These are phyloP conservation scores for Trypanosoma melophagium DNA, from an alignment of 208 protist species.

Conservation along the genomic window DNA sequence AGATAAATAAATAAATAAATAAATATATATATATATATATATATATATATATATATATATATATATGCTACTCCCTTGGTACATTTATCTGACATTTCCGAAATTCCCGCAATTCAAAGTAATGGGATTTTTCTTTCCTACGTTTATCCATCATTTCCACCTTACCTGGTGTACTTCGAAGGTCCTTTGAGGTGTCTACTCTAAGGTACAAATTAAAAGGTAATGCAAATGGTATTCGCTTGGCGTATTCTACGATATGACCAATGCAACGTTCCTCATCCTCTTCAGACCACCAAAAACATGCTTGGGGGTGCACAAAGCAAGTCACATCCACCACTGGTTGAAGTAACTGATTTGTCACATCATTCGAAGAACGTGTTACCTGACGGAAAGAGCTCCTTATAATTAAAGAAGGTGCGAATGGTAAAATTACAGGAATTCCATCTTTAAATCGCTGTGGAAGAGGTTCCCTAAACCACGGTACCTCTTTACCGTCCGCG, in stretches of 20 bases:
- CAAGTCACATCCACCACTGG: slow-evolving; percentile 80
- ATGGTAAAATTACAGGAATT: slow-evolving; percentile 65
- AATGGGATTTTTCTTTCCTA: slow-evolving; percentile 40
- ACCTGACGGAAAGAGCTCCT: slow-evolving; percentile 56
- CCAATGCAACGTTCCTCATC: slow-evolving; percentile 67
- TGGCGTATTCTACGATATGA: slow-evolving; percentile 84
- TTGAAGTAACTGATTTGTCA: slow-evolving; percentile 68
- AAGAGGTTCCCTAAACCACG: slow-evolving; percentile 80
- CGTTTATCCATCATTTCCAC: slow-evolving; percentile 37
- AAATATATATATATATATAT: too few relatives aligned
- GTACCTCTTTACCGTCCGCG: slow-evolving; percentile 43
- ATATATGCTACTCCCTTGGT: neutral
- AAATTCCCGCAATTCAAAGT: slow-evolving; percentile 71
- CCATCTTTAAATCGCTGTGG: slow-evolving; percentile 61
- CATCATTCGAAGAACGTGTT: slow-evolving; percentile 38
- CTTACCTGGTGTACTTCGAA: slow-evolving; percentile 40
- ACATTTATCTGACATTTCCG: slow-evolving; percentile 11
- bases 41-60: slow-evolving; percentile 3
- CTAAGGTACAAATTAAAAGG: slow-evolving; percentile 88
- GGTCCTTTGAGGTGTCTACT: slow-evolving; percentile 57
- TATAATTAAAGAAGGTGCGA: slow-evolving; percentile 78
- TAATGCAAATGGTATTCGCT: slow-evolving; percentile 78
- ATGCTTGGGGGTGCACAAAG: slow-evolving; percentile 75
- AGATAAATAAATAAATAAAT: neutral
- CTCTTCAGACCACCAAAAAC: slow-evolving; percentile 80